Conservation (phyloP, 805 yeast genomes). For the Blastobotrys americana region DNA sequence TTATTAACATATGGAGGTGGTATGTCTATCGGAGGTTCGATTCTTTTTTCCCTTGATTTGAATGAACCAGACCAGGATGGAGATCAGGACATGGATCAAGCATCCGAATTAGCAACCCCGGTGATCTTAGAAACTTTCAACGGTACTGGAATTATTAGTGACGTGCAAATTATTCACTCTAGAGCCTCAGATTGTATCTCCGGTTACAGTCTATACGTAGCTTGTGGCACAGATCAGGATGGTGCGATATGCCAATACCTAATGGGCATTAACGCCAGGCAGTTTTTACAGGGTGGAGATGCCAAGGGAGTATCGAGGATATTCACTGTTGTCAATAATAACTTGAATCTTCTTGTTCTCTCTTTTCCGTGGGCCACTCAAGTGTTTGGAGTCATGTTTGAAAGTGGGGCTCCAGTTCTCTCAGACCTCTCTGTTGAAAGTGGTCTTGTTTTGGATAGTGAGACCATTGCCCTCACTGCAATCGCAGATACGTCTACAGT, state of each 20-base stretch:
- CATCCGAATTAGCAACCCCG: not conserved
- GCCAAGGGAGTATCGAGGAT: not conserved
- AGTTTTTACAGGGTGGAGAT: not conserved
- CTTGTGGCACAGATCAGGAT: not conserved
- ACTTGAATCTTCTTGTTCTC: not conserved
- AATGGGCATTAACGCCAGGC: not conserved
- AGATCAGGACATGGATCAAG: not conserved
- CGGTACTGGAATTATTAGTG: not conserved
- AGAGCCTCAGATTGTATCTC: not conserved
- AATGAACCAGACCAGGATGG: not conserved
- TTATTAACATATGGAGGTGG: conserved; percentile 36
- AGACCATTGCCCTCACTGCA: not conserved
- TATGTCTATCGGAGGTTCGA: conserved; percentile 32
- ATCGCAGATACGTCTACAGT: not conserved
- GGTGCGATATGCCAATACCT: not conserved
- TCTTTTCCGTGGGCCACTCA: not conserved
- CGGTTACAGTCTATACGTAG: not conserved
- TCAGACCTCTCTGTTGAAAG: not conserved
- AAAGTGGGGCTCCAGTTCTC: not conserved
- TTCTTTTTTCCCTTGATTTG: not conserved
- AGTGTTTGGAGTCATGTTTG: not conserved
- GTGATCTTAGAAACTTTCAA: not conserved
- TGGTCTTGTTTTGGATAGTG: not conserved
- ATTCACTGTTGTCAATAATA: not conserved
- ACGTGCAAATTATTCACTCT: not conserved